phyloP scores from a whole-genome alignment of 768 basidiomycete species.

The Podaxis rugospora region DNA sequence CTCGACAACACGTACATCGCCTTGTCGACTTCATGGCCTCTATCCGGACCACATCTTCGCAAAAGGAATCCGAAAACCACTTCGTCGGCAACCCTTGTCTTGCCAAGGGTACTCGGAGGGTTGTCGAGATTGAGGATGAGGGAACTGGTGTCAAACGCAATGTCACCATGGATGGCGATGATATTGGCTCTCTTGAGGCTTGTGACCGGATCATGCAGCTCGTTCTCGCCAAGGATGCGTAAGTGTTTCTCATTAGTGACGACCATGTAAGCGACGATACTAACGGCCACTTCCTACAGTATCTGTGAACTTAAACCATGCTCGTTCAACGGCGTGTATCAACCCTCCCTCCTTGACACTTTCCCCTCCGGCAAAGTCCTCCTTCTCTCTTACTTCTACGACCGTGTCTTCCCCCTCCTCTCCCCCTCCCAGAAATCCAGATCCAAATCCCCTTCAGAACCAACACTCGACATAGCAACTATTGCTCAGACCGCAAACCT shows the following conservation, averaged over 20 bases:
- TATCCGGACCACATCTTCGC: slow-evolving; percentile 25
- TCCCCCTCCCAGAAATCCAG: slow-evolving; percentile 15
- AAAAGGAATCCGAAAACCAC: slow-evolving; percentile 9
- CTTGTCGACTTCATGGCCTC: slow-evolving; percentile 83
- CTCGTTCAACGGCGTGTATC: slow-evolving; percentile 96
- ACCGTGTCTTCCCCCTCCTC: slow-evolving; percentile 82
- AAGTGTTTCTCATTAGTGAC: slow-evolving; percentile 27
- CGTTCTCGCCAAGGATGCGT: slow-evolving; percentile 94
- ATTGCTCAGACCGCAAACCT: slow-evolving; percentile 59
- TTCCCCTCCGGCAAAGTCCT: slow-evolving; percentile 84
- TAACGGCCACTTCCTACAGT: slow-evolving; percentile 28
- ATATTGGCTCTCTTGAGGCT: slow-evolving; percentile 78
- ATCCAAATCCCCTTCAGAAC: slow-evolving; percentile 13
- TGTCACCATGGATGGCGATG: slow-evolving; percentile 84
- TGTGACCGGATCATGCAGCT: slow-evolving; percentile 82
- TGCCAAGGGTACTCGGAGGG: slow-evolving; percentile 55
- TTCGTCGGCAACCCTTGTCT: slow-evolving; percentile 79
- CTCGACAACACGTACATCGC: slow-evolving; percentile 78
- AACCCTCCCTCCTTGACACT: slow-evolving; percentile 85
- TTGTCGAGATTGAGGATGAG: slow-evolving; percentile 59
- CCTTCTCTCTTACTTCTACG: slow-evolving; percentile 97
- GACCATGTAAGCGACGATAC: background rate
- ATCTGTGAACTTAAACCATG: slow-evolving; percentile 92
- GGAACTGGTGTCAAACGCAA: slow-evolving; percentile 37
- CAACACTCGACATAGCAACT: slow-evolving; percentile 45